Evolutionary conservation across 192 early-diverging fungal genomes (phyloP), one percentile per base, ranked within the genome.

Genomic region (Cladochytrium replicatum): DNA sequence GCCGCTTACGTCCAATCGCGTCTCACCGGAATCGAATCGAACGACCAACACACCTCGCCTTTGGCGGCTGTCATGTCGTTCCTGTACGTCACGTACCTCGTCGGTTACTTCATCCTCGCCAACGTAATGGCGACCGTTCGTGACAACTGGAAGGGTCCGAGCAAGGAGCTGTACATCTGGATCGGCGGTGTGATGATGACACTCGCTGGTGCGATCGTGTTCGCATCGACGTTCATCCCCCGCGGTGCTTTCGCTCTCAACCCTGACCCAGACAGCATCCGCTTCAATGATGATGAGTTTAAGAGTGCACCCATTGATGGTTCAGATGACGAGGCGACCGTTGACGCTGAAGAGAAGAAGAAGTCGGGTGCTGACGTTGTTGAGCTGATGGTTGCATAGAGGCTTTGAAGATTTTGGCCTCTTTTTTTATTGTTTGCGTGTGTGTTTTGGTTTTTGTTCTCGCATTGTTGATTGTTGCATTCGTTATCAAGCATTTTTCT

Each of bases 61-160:
- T 52, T 77, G 61, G 70, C 15, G 19, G 64, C 67, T 30, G 72
- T 78, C 51, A 78, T 78, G 76, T 61, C 72, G 7, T 78, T 78
- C 58, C 38, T 78, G 21, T 79, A 78, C 51, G 51, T 42, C 24
- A 50, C 45, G 31, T 74, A 77, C 60, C 63, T 79, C 43, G 50
- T 77, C 41, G 25, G 64, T 26, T 77, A 63, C 61, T 61, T 64
- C 22, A 32, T 58, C 41, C 32, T 78, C 34, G 61, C 58, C 46
- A 40, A 44, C 11, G 30, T 62, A 0, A 54, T 78, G 17, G 76
- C 72, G 27, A 31, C 15, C 2, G 58, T 63, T 25, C 45, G 66
- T 29, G 73, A 75, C 56, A n/a, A 9, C 9, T 42, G 19, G 56
- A 19, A 2, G 1, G 25, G 37, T 24, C n/a, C n/a, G n/a, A 57